A percentile compares a stretch with the other conserved stretches of the same genome.
phyloP scores from a whole-genome alignment of 495 filamentous ascomycete species.

The Bacidia rubella region DNA sequence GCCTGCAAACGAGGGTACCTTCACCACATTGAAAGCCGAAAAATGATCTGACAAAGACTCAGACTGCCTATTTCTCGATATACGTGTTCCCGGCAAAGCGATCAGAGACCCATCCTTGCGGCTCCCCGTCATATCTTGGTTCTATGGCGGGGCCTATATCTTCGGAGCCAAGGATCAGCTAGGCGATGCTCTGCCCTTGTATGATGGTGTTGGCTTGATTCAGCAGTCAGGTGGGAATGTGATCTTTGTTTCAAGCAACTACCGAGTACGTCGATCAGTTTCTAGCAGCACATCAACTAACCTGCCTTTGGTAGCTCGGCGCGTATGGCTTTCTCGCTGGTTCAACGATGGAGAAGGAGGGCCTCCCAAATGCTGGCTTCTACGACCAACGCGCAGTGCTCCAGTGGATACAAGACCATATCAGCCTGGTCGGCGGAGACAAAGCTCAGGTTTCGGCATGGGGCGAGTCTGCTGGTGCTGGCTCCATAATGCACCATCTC shows the following conservation, averaged over 20 bases:
- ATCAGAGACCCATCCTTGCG: conserved; percentile 17
- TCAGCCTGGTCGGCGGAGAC: conserved; percentile 34
- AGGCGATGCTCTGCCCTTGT: conserved; percentile 13
- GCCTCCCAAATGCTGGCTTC: conserved; percentile 34
- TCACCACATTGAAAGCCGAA: neutral
- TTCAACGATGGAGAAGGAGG: conserved; percentile 32
- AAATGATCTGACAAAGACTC: conserved; percentile 1
- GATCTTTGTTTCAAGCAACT: conserved; percentile 34
- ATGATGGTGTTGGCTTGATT: conserved; percentile 17
- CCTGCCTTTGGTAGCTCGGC: conserved; percentile 29
- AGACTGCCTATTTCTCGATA: conserved; percentile 33
- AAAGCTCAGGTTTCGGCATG: conserved; percentile 30
- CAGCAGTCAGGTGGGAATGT: conserved; percentile 27
- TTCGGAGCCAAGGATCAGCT: conserved; percentile 20
- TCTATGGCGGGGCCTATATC: conserved; percentile 22
- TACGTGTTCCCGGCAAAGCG: conserved; percentile 28
- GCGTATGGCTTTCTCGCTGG: conserved; percentile 43
- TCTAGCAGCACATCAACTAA: neutral
- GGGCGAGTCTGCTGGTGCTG: conserved; percentile 30
- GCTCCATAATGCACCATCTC: conserved; percentile 30
- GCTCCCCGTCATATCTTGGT: conserved; percentile 23
- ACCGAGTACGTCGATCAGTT: conserved; percentile 21
- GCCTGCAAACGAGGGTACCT: conserved; percentile 13
- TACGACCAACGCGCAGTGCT: conserved; percentile 37
- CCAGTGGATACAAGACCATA: conserved; percentile 25